Conservation (phyloP, 1,284 basidiomycete genomes). For the Leccinum variabile region DNA sequence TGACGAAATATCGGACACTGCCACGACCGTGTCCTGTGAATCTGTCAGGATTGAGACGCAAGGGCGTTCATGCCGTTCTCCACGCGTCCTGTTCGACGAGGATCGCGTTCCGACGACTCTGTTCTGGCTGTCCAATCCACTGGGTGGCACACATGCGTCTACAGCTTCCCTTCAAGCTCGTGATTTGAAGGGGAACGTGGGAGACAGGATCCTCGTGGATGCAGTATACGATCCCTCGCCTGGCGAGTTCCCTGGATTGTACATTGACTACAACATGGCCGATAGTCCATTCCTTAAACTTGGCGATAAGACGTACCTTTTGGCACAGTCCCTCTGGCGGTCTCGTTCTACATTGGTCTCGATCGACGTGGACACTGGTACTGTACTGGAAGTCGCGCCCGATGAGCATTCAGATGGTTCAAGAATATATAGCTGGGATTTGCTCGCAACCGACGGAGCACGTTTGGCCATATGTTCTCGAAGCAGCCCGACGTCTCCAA, state of each 20-base stretch:
- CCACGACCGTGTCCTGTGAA: slow-evolving; percentile 16
- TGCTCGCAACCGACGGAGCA: slow-evolving; percentile 53
- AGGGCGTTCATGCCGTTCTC: slow-evolving; percentile 55
- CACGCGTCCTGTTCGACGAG: slow-evolving; percentile 43
- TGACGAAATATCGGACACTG: background rate
- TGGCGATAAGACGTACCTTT: slow-evolving; percentile 33
- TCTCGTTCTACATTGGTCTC: slow-evolving; percentile 51
- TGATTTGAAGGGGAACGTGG: slow-evolving; percentile 28
- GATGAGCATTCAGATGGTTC: slow-evolving; percentile 4
- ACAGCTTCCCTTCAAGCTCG: slow-evolving; percentile 51
- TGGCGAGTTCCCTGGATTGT: slow-evolving; percentile 63
- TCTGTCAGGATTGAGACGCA: slow-evolving; percentile 42
- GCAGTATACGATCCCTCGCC: slow-evolving; percentile 40
- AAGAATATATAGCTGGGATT: slow-evolving; percentile 48
- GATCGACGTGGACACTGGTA: slow-evolving; percentile 37
- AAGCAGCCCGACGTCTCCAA: slow-evolving; percentile 50
- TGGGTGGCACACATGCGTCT: slow-evolving; percentile 61
- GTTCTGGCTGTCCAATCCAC: slow-evolving; percentile 55
- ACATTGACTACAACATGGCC: slow-evolving; percentile 47
- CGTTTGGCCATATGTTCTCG: slow-evolving; percentile 48
- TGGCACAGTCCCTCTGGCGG: slow-evolving; percentile 52
- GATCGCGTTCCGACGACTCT: slow-evolving; percentile 33
- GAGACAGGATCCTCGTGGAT: slow-evolving; percentile 30
- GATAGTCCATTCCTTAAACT: slow-evolving; percentile 44
- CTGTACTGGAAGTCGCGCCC: slow-evolving; percentile 43